Conservation (phyloP, 2,329 filamentous ascomycete genomes). For the Didymella sp. region DNA sequence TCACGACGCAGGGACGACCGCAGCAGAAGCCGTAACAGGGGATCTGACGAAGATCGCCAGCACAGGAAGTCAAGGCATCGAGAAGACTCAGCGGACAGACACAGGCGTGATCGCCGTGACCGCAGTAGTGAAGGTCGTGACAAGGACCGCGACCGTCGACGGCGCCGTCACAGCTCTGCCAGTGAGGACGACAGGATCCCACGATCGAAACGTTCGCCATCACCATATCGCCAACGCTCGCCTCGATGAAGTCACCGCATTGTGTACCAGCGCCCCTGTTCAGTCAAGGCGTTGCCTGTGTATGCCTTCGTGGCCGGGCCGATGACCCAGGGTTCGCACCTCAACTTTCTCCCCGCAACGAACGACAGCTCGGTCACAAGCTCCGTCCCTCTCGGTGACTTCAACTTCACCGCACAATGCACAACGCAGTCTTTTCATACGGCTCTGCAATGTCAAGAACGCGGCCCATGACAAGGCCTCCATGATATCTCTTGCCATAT, state of each 20-base stretch:
- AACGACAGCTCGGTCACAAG: neutral
- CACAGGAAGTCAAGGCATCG: constrained; percentile 15
- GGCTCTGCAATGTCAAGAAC: neutral
- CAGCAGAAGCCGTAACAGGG: constrained; percentile 26
- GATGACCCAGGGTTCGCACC: neutral
- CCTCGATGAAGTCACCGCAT: neutral
- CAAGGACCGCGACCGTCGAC: constrained; percentile 6
- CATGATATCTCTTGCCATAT: neutral
- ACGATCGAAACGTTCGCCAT: constrained; percentile 13
- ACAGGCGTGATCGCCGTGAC: constrained; percentile 23
- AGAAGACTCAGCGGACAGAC: constrained; percentile 21
- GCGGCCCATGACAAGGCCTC: neutral
- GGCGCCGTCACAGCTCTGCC: constrained; percentile 25
- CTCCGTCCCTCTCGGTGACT: neutral
- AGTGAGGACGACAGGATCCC: constrained; percentile 19
- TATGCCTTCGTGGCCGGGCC: neutral
- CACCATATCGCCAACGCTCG: constrained; percentile 9
- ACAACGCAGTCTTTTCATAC: neutral
- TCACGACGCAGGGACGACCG: constrained; percentile 23
- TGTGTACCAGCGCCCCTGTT: neutral
- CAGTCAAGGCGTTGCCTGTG: neutral
- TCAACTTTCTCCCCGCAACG: neutral
- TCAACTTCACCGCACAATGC: neutral
- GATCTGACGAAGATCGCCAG: constrained; percentile 21
- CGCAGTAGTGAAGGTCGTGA: constrained; percentile 17